Conservation (phyloP, 306 rosid species). For the Canavalia gladiata region DNA sequence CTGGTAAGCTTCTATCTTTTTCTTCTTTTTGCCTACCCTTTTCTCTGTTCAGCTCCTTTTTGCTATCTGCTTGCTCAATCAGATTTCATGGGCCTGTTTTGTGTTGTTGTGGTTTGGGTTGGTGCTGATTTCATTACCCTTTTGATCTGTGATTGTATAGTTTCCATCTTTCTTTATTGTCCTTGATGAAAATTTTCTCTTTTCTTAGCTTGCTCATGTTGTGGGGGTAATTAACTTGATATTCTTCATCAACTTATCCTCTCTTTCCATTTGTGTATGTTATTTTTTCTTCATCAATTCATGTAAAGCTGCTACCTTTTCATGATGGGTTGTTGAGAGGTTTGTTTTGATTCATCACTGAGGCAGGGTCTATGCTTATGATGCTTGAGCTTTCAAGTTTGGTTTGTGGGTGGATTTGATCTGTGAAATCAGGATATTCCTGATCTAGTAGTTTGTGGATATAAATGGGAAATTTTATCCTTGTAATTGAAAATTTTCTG, state of each 20-base stretch:
- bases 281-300: too few species aligned
- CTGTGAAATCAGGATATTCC: not conserved
- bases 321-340: slow-evolving; percentile 6
- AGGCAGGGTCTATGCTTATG: not conserved
- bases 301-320: not conserved
- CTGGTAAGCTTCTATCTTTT: too few species aligned
- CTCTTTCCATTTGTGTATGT: not conserved
- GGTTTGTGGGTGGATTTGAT: slow-evolving; percentile 3
- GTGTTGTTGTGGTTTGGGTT: too few species aligned
- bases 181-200: not conserved
- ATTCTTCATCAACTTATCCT: not conserved
- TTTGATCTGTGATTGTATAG: slow-evolving; percentile 22
- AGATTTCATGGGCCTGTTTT: not conserved
- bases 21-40: not conserved
- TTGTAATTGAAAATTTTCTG: not conserved
- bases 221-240: not conserved
- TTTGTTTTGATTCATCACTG: not conserved
- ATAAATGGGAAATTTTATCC: not conserved
- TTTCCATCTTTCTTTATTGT: not conserved
- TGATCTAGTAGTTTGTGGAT: slow-evolving; percentile 21
- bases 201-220: not conserved
- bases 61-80: not conserved
- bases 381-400: not conserved
- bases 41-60: not conserved
- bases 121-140: not conserved